Conservation (phyloP, 495 filamentous ascomycete genomes). For the Penicillium argentinense region DNA sequence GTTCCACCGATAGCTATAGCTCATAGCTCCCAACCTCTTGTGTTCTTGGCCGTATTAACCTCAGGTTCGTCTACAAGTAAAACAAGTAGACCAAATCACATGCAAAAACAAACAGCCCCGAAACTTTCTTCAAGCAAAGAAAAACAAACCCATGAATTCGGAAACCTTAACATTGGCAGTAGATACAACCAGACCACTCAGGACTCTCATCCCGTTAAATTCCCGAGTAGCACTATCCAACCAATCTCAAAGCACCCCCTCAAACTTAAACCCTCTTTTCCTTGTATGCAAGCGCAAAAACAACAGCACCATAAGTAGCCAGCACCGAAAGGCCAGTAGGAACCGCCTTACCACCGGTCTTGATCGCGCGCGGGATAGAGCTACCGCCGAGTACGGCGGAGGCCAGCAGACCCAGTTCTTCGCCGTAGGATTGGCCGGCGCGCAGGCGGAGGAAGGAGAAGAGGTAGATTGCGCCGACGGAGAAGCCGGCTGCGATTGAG, state of each 20-base stretch:
- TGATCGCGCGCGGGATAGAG: constrained; percentile 80
- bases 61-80: too few species aligned
- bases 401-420: constrained; percentile 76
- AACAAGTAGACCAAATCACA: too few species aligned
- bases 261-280: constrained; percentile 23
- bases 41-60: too few species aligned
- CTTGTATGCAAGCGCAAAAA: constrained; percentile 59
- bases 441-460: constrained; percentile 40
- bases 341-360: constrained; percentile 68
- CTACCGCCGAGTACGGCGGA: constrained; percentile 78
- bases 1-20: too few species aligned
- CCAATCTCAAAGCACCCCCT: background rate
- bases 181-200: background rate
- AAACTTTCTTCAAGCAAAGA: too few species aligned
- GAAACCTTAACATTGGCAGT: too few species aligned
- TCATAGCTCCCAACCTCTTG: too few species aligned
- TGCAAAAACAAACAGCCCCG: too few species aligned
- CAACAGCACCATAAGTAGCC: constrained; percentile 62
- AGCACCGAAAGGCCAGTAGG: constrained; percentile 70
- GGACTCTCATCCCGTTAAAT: background rate
- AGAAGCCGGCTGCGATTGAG: constrained; percentile 77
- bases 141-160: too few species aligned
- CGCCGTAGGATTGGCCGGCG: constrained; percentile 62
- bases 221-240: background rate
- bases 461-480: constrained; percentile 68